These are phyloP conservation scores for Ophiostoma novo-ulmi DNA, from an alignment of 2,329 filamentous ascomycete species.

Conservation along the genomic window DNA sequence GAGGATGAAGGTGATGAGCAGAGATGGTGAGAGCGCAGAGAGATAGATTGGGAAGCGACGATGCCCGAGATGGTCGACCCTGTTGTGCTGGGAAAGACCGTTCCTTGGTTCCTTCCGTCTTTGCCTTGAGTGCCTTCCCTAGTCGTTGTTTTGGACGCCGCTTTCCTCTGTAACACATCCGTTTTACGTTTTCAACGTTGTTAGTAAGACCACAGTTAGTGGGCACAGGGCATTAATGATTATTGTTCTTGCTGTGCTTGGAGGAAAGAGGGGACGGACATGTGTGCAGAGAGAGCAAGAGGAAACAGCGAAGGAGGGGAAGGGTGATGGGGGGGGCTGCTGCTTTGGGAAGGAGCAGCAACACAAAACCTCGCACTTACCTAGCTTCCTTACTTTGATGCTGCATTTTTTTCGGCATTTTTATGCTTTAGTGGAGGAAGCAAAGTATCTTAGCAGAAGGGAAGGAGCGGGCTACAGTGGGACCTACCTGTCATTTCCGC, in stretches of 20 bases:
- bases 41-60: conserved; percentile 11
- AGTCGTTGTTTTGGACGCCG: not conserved
- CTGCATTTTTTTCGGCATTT: no score
- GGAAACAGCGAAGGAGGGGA: conserved; percentile 21
- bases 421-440: not conserved
- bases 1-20: not conserved
- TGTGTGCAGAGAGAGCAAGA: conserved; percentile 14
- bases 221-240: not conserved
- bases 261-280: conserved; percentile 19
- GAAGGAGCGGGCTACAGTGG: conserved; percentile 16
- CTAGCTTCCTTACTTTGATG: not conserved
- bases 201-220: not conserved
- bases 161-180: conserved; percentile 15
- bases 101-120: conserved; percentile 15
- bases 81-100: not conserved
- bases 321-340: not conserved
- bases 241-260: not conserved
- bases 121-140: not conserved
- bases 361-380: not conserved
- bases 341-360: conserved; percentile 13
- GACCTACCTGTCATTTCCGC: conserved; percentile 9
- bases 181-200: not conserved
- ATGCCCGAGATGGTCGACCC: not conserved
- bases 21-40: not conserved
- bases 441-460: not conserved